A percentile compares a stretch with the other conserved stretches of the same genome.
These are phyloP conservation scores for Areca catechu DNA, from an alignment of 176 grass and related monocot species.

Conservation along the genomic window DNA sequence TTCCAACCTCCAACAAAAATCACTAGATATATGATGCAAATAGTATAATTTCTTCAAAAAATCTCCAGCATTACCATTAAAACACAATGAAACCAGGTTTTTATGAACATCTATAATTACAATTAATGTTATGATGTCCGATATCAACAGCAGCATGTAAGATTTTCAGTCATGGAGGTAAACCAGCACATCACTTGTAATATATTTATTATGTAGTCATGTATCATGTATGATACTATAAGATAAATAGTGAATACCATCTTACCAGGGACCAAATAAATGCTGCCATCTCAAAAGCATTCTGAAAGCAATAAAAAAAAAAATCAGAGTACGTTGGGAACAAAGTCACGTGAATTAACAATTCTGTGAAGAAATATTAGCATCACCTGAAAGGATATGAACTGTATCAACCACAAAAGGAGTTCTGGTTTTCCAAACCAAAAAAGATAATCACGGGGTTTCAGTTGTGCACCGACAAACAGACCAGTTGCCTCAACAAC, in stretches of 20 bases:
- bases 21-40: too few relatives aligned
- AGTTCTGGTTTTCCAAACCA: conserved; percentile 91
- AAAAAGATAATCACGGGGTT: conserved; percentile 90
- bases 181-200: too few relatives aligned
- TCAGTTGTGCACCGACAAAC: conserved; percentile 67
- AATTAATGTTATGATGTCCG: too few relatives aligned
- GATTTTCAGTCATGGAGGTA: too few relatives aligned
- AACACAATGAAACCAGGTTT: too few relatives aligned
- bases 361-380: not conserved
- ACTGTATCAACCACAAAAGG: conserved; percentile 92
- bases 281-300: conserved; percentile 98
- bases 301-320: conserved; percentile 37
- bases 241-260: conserved; percentile 3
- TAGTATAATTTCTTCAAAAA: too few relatives aligned
- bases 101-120: too few relatives aligned
- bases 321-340: conserved; percentile 15
- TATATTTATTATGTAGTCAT: too few relatives aligned
- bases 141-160: too few relatives aligned
- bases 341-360: not conserved
- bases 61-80: too few relatives aligned
- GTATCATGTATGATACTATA: not conserved
- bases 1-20: too few relatives aligned
- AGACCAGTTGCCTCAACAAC: conserved; percentile 60
- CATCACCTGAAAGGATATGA: conserved; percentile 95
- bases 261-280: conserved; percentile 96